These are phyloP conservation scores for Yamadazyma laniorum DNA, from an alignment of 805 yeast species.

Conservation along the genomic window DNA sequence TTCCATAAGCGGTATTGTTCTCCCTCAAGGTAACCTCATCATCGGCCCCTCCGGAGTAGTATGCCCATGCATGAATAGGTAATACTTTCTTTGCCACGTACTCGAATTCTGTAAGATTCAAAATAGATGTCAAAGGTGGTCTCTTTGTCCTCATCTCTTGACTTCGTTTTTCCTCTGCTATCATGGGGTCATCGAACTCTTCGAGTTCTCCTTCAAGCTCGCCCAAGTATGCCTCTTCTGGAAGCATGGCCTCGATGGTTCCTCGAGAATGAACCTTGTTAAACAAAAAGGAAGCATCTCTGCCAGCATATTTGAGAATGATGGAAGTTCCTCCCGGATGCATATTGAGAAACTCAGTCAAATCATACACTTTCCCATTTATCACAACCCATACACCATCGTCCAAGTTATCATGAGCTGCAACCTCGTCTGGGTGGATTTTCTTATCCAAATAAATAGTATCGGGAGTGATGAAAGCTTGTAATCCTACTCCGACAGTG, in stretches of 20 bases:
- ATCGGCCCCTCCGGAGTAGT: slow-evolving; percentile 45
- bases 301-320: slow-evolving; percentile 56
- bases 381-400: slow-evolving; percentile 32
- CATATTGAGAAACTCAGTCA: slow-evolving; percentile 66
- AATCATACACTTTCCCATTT: slow-evolving; percentile 75
- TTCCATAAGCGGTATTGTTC: slow-evolving; percentile 41
- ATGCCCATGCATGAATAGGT: slow-evolving; percentile 37
- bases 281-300: slow-evolving; percentile 55
- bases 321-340: slow-evolving; percentile 69
- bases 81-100: slow-evolving; percentile 34
- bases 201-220: slow-evolving; percentile 22
- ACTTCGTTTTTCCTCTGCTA: slow-evolving; percentile 17
- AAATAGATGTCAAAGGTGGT: slow-evolving; percentile 32
- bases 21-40: slow-evolving; percentile 47
- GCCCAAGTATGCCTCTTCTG: slow-evolving; percentile 20
- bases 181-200: slow-evolving; percentile 20
- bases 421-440: slow-evolving; percentile 14
- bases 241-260: slow-evolving; percentile 19
- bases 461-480: background rate
- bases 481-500: background rate
- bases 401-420: slow-evolving; percentile 14
- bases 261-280: slow-evolving; percentile 40
- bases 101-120: slow-evolving; percentile 41
- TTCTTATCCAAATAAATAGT: slow-evolving; percentile 10
- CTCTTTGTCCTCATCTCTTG: slow-evolving; percentile 15